These are phyloP conservation scores for Ichthyophthirius multifiliis DNA, from an alignment of 169 alveolate genomes.

Conservation along the genomic window DNA sequence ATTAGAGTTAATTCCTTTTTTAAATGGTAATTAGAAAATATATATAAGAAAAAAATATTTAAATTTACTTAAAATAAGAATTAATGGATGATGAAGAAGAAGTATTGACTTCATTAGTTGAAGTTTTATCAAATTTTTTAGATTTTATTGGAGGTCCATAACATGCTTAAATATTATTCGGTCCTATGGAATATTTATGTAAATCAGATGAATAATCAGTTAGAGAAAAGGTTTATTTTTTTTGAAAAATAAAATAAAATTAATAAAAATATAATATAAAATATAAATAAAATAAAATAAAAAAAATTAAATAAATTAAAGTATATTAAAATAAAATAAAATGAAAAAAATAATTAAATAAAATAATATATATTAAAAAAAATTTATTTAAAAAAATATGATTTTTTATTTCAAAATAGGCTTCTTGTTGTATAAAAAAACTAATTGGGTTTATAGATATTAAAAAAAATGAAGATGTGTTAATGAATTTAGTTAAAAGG, in stretches of 20 bases:
- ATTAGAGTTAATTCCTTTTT: conserved; percentile 68
- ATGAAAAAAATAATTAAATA: background rate
- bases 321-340: background rate
- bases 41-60: background rate
- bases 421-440: conserved; percentile 45
- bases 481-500: conserved; percentile 44
- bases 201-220: conserved; percentile 68
- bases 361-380: background rate
- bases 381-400: background rate
- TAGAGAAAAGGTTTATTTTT: conserved; percentile 53
- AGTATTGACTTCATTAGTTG: conserved; percentile 60
- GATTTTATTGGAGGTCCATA: conserved; percentile 65
- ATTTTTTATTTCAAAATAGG: conserved; percentile 15
- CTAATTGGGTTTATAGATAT: conserved; percentile 22
- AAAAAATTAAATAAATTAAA: background rate
- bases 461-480: conserved; percentile 49
- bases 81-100: conserved; percentile 81
- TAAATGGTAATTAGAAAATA: conserved; percentile 41
- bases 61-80: conserved; percentile 19
- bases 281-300: background rate
- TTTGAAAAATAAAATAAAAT: background rate
- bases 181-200: conserved; percentile 58
- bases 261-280: background rate
- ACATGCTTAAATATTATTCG: conserved; percentile 43
- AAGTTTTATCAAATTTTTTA: conserved; percentile 53